Percentiles rank a stretch among this genome's conserved stretches.
Conservation (phyloP, 352 stramenopile genomes). For the Pythium coloratum region DNA sequence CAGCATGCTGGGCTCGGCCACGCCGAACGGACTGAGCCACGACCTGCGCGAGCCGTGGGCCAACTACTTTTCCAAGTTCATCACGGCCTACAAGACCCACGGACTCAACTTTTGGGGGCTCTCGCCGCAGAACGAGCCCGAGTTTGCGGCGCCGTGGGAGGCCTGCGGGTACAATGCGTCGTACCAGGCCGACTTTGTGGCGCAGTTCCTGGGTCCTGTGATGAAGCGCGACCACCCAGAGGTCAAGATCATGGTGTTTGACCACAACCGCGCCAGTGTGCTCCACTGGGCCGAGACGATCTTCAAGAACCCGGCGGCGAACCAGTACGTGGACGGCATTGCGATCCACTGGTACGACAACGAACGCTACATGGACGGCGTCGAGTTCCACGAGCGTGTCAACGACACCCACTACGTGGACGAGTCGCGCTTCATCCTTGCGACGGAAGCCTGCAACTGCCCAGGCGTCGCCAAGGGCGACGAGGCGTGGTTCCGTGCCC, state of each 20-base stretch:
- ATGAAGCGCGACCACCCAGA: slow-evolving; percentile 85
- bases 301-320: slow-evolving; percentile 57
- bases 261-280: slow-evolving; percentile 88
- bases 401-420: slow-evolving; percentile 77
- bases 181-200: slow-evolving; percentile 80
- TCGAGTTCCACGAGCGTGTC: slow-evolving; percentile 66
- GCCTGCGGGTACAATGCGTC: slow-evolving; percentile 54
- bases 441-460: slow-evolving; percentile 79
- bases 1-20: slow-evolving; percentile 60
- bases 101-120: slow-evolving; percentile 87
- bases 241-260: slow-evolving; percentile 90
- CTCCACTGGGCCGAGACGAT: slow-evolving; percentile 72
- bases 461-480: slow-evolving; percentile 55
- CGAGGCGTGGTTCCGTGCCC: slow-evolving; percentile 78
- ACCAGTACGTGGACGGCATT: slow-evolving; percentile 87
- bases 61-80: slow-evolving; percentile 92
- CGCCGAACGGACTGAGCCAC: slow-evolving; percentile 49
- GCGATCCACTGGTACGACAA: slow-evolving; percentile 90
- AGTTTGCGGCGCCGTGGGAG: slow-evolving; percentile 77
- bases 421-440: slow-evolving; percentile 59
- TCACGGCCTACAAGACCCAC: slow-evolving; percentile 86
- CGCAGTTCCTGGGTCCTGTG: slow-evolving; percentile 79
- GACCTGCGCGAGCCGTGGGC: slow-evolving; percentile 76
- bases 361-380: slow-evolving; percentile 67
- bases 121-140: slow-evolving; percentile 90